These are phyloP conservation scores for Septoria petroselini DNA, from an alignment of 2,329 filamentous ascomycete genomes.

Conservation along the genomic window DNA sequence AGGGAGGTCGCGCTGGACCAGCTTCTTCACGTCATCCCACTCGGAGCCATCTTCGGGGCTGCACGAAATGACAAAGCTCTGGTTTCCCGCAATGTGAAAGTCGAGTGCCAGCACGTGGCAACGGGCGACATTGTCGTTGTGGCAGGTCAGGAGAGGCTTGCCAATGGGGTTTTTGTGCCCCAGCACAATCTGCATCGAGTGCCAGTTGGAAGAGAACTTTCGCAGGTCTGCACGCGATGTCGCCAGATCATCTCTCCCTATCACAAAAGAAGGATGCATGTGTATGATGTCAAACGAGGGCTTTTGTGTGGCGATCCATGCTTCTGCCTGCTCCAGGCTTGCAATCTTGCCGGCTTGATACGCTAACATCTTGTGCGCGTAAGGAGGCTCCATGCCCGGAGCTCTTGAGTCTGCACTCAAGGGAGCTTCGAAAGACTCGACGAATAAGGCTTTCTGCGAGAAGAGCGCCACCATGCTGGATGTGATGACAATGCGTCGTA, in stretches of 20 bases:
- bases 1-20: slow-evolving; percentile 11
- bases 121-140: slow-evolving; percentile 36
- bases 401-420: slow-evolving; percentile 19
- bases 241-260: slow-evolving; percentile 35
- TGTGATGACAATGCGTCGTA: slow-evolving; percentile 48
- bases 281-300: slow-evolving; percentile 35
- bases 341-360: slow-evolving; percentile 33
- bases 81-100: slow-evolving; percentile 21
- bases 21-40: slow-evolving; percentile 24
- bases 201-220: slow-evolving; percentile 8
- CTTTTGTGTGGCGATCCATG: slow-evolving; percentile 28
- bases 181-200: slow-evolving; percentile 10
- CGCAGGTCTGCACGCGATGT: slow-evolving; percentile 17
- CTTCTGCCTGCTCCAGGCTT: slow-evolving; percentile 26
- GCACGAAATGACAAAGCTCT: slow-evolving; percentile 23
- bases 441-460: slow-evolving; percentile 17
- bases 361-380: slow-evolving; percentile 22
- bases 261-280: slow-evolving; percentile 33
- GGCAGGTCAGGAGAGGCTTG: slow-evolving; percentile 13
- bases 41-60: slow-evolving; percentile 18
- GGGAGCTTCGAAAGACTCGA: slow-evolving; percentile 8
- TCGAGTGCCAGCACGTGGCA: slow-evolving; percentile 35
- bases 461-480: slow-evolving; percentile 27
- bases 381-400: slow-evolving; percentile 23
- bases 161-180: slow-evolving; percentile 28